Evolutionary conservation across 192 early-diverging fungal genomes (phyloP).

Genomic region (Backusella circina): DNA sequence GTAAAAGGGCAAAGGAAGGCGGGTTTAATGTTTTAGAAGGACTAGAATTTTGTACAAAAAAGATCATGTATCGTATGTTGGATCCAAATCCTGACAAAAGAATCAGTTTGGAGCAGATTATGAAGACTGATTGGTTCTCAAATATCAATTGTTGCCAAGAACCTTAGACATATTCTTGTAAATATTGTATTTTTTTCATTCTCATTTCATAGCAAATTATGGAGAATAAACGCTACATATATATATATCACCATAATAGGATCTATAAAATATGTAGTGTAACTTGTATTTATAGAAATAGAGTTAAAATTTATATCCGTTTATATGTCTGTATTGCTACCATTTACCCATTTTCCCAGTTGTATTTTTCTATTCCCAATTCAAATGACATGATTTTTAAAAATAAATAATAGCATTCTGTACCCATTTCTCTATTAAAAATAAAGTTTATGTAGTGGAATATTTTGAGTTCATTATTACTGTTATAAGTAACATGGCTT

Average conservation of each 20-base stretch:
- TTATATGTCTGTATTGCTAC: neutral
- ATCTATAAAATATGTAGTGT: neutral
- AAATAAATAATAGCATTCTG: too few species aligned
- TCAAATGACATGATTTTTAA: neutral
- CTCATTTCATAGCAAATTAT: neutral
- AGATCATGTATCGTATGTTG: slow-evolving; percentile 30
- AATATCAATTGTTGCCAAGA: slow-evolving; percentile 17
- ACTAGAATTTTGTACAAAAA: slow-evolving; percentile 27
- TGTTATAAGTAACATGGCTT: too few species aligned
- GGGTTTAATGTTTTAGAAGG: slow-evolving; percentile 26
- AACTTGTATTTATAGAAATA: neutral
- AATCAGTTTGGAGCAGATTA: slow-evolving; percentile 6
- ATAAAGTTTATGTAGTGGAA: too few species aligned
- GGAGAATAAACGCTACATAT: neutral
- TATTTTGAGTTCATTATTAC: too few species aligned
- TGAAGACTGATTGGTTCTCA: slow-evolving; percentile 26
- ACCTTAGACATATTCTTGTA: neutral
- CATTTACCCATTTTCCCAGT: neutral
- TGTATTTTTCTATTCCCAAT: neutral
- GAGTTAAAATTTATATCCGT: neutral
- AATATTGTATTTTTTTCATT: neutral
- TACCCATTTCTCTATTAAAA: too few species aligned
- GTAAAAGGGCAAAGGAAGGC: slow-evolving; percentile 25
- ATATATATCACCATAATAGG: neutral
- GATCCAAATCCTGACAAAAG: slow-evolving; percentile 28